phyloP scores from a whole-genome alignment of 208 protist genomes.

The Herpetomonas samuelpessoai region DNA sequence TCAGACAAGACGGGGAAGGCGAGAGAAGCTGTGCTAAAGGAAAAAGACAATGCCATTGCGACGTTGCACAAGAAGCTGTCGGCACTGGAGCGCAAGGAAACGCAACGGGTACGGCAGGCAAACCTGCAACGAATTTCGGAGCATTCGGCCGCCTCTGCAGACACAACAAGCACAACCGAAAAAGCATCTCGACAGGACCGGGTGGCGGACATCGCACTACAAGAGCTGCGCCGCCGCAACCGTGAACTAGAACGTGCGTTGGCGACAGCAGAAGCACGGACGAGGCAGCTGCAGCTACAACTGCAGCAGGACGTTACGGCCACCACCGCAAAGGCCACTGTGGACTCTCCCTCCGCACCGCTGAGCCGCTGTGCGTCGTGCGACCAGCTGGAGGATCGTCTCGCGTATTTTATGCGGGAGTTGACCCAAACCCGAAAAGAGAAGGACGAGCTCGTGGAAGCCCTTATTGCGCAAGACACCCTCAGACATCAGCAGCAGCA shows the following conservation, averaged over 20 bases:
- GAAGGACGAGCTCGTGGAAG: constrained; percentile 27
- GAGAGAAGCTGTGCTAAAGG: constrained; percentile 5
- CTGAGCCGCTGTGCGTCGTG: constrained; percentile 8
- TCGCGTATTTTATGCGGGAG: constrained; percentile 27
- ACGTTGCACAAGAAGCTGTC: not conserved
- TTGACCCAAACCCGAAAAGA: constrained; percentile 25
- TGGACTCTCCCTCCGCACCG: not conserved
- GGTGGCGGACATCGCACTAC: constrained; percentile 30
- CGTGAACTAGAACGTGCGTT: constrained; percentile 34
- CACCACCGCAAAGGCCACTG: not conserved
- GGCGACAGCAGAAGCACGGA: not conserved
- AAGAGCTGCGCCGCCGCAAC: constrained; percentile 57
- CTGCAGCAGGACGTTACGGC: constrained; percentile 15
- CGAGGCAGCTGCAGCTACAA: constrained; percentile 9
- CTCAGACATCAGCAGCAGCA: not conserved
- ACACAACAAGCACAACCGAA: not conserved
- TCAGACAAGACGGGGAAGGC: constrained; percentile 15
- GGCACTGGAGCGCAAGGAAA: not conserved
- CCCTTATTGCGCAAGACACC: not conserved
- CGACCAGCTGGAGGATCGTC: constrained; percentile 14
- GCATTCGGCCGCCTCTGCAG: not conserved
- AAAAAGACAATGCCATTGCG: not conserved
- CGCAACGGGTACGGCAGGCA: not conserved
- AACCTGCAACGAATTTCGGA: not conserved
- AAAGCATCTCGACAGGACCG: constrained; percentile 1